Percentiles rank a stretch among this genome's conserved stretches.
Conservation (phyloP, 164 flowering plant genomes). For the Vitis rotundifolia region DNA sequence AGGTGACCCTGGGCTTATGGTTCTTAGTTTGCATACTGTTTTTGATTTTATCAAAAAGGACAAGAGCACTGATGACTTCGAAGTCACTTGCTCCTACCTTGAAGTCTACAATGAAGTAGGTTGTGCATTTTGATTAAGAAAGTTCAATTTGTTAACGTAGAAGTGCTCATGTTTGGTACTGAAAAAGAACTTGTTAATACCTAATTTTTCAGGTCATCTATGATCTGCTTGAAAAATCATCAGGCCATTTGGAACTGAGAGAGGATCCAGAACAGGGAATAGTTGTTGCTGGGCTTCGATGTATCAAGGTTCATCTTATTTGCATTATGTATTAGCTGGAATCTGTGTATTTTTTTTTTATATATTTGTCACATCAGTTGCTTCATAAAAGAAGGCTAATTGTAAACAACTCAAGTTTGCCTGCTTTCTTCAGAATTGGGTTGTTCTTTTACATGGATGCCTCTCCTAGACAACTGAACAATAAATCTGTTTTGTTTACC, state of each 20-base stretch:
- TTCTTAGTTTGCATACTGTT: slow-evolving; percentile 78
- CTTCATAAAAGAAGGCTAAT: neutral
- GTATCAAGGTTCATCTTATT: slow-evolving; percentile 61
- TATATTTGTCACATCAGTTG: neutral
- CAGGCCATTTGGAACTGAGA: slow-evolving; percentile 88
- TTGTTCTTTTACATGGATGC: too few relatives aligned
- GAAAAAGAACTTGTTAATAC: slow-evolving; percentile 1
- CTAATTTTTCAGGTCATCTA: slow-evolving; percentile 70
- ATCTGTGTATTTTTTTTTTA: neutral
- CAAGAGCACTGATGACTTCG: slow-evolving; percentile 64
- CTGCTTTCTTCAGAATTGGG: too few relatives aligned
- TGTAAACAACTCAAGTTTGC: neutral
- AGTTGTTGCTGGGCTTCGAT: slow-evolving; percentile 77
- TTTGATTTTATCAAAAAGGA: slow-evolving; percentile 72
- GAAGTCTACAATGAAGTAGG: slow-evolving; percentile 96
- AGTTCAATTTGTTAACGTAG: neutral
- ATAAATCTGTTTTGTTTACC: too few relatives aligned
- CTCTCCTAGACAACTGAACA: too few relatives aligned
- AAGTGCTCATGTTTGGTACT: neutral
- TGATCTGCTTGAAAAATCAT: slow-evolving; percentile 90
- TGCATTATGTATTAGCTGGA: slow-evolving; percentile 4
- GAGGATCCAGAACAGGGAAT: slow-evolving; percentile 92
- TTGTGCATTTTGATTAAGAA: slow-evolving; percentile 11
- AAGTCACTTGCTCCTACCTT: slow-evolving; percentile 88
- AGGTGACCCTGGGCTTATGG: slow-evolving; percentile 91